These are phyloP conservation scores for Pyricularia grisea DNA, from an alignment of 2,329 filamentous ascomycete species.

Conservation along the genomic window DNA sequence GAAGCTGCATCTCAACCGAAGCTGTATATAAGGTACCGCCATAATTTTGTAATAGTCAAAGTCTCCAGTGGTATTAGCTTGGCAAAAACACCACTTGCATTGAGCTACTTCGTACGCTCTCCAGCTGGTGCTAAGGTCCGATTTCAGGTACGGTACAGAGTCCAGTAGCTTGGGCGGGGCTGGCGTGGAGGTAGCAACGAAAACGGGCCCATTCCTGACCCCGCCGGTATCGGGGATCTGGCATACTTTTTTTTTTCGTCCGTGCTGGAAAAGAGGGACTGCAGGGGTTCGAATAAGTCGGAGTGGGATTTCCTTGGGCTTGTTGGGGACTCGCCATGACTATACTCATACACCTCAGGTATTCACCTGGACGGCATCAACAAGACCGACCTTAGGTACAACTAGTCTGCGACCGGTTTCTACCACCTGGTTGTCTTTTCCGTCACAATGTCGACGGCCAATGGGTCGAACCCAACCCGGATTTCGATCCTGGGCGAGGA, in stretches of 20 bases:
- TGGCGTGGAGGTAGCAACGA: not conserved
- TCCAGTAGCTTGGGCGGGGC: not conserved
- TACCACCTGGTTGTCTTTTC: not conserved
- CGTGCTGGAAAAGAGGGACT: not conserved
- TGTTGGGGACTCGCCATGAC: not conserved
- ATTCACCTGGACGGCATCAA: not conserved
- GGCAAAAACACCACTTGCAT: not conserved
- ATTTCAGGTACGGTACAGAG: not conserved
- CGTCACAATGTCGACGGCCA: constrained; percentile 11
- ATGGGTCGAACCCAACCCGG: constrained; percentile 34
- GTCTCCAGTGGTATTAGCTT: too few relatives aligned
- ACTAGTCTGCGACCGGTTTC: not conserved
- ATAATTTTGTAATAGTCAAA: too few relatives aligned
- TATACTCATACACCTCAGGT: not conserved
- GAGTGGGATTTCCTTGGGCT: not conserved
- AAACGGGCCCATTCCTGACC: not conserved
- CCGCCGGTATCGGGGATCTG: not conserved
- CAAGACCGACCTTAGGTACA: not conserved
- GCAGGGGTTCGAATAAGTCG: not conserved
- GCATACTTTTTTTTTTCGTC: not conserved
- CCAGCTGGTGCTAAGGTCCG: not conserved
- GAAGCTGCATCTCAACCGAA: not conserved
- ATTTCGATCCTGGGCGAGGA: constrained; percentile 84
- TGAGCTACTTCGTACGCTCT: too few relatives aligned
- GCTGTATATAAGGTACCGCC: too few relatives aligned